These are phyloP conservation scores for Verticillium nonalfalfae DNA, from an alignment of 2,329 filamentous ascomycete species.

Conservation along the genomic window DNA sequence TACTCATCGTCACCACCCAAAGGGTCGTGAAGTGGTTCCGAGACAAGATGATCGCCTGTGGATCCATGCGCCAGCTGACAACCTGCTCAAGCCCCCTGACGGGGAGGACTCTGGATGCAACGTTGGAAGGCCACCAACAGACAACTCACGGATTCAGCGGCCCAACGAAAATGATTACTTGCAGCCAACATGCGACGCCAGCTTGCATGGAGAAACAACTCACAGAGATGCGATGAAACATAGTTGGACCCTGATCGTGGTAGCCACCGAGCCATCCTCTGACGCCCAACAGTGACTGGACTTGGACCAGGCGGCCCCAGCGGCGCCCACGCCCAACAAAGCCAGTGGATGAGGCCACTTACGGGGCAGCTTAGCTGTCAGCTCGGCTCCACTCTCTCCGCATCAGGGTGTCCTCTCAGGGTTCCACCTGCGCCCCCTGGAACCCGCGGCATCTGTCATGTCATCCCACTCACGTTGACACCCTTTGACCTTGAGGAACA, in stretches of 20 bases:
- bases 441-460: no score
- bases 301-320: neutral
- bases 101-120: neutral
- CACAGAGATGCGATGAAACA: neutral
- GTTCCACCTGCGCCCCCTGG: neutral
- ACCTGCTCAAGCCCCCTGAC: neutral
- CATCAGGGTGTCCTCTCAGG: neutral
- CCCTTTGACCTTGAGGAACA: no score
- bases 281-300: neutral
- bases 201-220: neutral
- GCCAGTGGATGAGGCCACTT: neutral
- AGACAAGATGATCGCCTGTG: neutral
- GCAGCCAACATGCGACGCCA: neutral
- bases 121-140: neutral
- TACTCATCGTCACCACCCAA: neutral
- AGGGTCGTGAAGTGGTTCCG: neutral
- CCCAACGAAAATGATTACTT: neutral
- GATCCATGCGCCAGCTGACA: neutral
- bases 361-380: neutral
- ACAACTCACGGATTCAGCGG: neutral
- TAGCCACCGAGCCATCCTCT: neutral
- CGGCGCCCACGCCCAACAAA: neutral
- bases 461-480: no score
- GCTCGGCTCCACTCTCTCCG: neutral
- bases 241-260: neutral